phyloP scores from a whole-genome alignment of 1,284 basidiomycete genomes.

The Moniliophthora roreri region DNA sequence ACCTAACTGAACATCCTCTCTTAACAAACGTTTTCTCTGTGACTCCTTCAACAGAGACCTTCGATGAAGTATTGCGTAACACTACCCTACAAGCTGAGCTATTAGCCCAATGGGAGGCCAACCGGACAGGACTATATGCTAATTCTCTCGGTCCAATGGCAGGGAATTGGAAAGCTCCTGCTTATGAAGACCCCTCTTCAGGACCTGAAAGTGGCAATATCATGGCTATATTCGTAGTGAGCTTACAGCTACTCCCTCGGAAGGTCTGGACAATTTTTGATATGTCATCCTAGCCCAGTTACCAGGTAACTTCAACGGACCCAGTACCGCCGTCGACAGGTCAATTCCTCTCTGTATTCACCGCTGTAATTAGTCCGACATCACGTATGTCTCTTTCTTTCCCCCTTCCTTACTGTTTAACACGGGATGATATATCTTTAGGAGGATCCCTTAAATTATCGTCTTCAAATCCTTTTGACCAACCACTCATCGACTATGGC shows the following conservation, averaged over 20 bases:
- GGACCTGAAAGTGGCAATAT: constrained; percentile 11
- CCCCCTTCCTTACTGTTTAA: background rate
- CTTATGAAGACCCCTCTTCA: constrained; percentile 15
- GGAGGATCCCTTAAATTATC: constrained; percentile 1
- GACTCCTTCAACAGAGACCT: constrained; percentile 14
- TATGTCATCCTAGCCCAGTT: background rate
- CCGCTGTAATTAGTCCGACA: background rate
- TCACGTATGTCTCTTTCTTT: constrained; percentile 5
- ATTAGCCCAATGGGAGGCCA: constrained; percentile 13
- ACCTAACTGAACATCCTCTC: constrained; percentile 18
- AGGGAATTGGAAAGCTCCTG: constrained; percentile 4
- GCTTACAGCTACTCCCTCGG: too few species aligned
- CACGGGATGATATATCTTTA: background rate
- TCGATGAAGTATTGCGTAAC: constrained; percentile 12
- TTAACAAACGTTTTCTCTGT: constrained; percentile 11
- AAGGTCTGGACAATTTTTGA: background rate
- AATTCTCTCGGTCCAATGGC: constrained; percentile 12
- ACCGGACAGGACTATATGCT: constrained; percentile 6
- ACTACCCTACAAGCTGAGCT: constrained; percentile 14
- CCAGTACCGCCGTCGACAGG: background rate
- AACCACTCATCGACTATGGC: background rate
- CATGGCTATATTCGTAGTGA: too few species aligned
- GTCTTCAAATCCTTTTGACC: constrained; percentile 2
- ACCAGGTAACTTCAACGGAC: too few species aligned
- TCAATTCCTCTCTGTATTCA: background rate